These are phyloP conservation scores for Schizosaccharomyces versatilis DNA, from an alignment of 1,139 yeast genomes.

Conservation along the genomic window DNA sequence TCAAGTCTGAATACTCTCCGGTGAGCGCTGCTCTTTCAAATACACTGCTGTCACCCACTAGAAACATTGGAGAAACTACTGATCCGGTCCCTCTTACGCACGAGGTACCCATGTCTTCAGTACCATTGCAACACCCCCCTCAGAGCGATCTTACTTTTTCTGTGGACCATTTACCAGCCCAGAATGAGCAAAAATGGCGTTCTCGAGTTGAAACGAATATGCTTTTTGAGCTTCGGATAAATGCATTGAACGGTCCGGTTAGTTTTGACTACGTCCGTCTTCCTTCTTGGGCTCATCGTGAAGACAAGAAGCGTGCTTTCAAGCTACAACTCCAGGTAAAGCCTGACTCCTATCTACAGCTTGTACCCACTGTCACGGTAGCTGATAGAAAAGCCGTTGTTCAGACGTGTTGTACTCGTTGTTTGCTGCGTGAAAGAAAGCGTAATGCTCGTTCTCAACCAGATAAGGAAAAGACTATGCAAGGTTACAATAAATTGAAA, in stretches of 20 bases:
- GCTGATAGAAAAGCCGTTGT: neutral
- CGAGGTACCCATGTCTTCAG: no score
- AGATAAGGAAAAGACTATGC: neutral
- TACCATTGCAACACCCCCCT: neutral
- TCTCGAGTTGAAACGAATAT: neutral
- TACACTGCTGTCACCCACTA: no score
- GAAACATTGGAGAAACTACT: no score
- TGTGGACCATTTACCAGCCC: neutral
- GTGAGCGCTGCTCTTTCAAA: no score
- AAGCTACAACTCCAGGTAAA: neutral
- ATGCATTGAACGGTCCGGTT: neutral
- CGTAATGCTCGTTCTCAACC: constrained; percentile 1
- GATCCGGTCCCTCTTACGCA: no score
- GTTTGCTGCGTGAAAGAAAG: constrained; percentile 2
- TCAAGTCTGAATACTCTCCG: no score
- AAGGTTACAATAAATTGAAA: neutral
- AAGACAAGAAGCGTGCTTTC: neutral
- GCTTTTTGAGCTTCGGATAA: neutral
- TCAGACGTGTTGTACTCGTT: neutral
- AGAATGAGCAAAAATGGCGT: neutral
- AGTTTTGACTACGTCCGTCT: neutral
- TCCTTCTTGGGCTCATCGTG: constrained; percentile 1
- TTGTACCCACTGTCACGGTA: neutral
- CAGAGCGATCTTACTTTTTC: neutral
- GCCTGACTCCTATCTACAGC: neutral